These are phyloP conservation scores for Stagonosporopsis vannaccii DNA, from an alignment of 2,329 filamentous ascomycete species.

Conservation along the genomic window DNA sequence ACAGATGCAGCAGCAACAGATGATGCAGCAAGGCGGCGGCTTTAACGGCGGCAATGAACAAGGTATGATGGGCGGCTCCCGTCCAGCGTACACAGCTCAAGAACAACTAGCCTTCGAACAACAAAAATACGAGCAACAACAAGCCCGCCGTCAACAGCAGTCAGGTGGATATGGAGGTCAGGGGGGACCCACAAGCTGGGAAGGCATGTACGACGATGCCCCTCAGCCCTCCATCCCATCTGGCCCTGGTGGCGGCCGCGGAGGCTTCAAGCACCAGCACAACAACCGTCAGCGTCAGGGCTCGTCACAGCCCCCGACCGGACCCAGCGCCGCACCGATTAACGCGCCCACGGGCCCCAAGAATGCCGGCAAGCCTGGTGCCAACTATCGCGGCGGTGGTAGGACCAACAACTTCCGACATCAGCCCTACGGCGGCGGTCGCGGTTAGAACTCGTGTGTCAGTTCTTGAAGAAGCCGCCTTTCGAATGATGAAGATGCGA, in stretches of 20 bases:
- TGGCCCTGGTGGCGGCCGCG: slow-evolving; percentile 55
- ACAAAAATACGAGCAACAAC: slow-evolving; percentile 78
- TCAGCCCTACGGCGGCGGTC: slow-evolving; percentile 42
- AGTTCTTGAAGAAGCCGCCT: not conserved
- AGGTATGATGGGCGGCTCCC: slow-evolving; percentile 53
- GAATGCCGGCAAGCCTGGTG: slow-evolving; percentile 89
- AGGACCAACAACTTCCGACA: slow-evolving; percentile 40
- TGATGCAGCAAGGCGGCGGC: slow-evolving; percentile 57
- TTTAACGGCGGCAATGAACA: slow-evolving; percentile 52
- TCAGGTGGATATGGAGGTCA: slow-evolving; percentile 56
- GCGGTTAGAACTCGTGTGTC: slow-evolving; percentile 19
- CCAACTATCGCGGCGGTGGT: slow-evolving; percentile 92
- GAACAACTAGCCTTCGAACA: slow-evolving; percentile 80
- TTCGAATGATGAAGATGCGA: not conserved
- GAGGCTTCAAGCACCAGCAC: slow-evolving; percentile 41
- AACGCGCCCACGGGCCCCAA: slow-evolving; percentile 94
- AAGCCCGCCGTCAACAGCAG: slow-evolving; percentile 62
- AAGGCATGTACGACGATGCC: slow-evolving; percentile 97
- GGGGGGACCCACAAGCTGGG: slow-evolving; percentile 84
- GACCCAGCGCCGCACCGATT: slow-evolving; percentile 63
- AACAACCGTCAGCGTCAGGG: slow-evolving; percentile 49
- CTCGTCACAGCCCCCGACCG: slow-evolving; percentile 50
- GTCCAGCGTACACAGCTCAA: slow-evolving; percentile 69
- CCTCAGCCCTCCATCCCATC: slow-evolving; percentile 76
- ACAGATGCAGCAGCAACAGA: slow-evolving; percentile 65